phyloP scores from a whole-genome alignment of 163 green algal species.

The Trebouxiophyceae sp. region DNA sequence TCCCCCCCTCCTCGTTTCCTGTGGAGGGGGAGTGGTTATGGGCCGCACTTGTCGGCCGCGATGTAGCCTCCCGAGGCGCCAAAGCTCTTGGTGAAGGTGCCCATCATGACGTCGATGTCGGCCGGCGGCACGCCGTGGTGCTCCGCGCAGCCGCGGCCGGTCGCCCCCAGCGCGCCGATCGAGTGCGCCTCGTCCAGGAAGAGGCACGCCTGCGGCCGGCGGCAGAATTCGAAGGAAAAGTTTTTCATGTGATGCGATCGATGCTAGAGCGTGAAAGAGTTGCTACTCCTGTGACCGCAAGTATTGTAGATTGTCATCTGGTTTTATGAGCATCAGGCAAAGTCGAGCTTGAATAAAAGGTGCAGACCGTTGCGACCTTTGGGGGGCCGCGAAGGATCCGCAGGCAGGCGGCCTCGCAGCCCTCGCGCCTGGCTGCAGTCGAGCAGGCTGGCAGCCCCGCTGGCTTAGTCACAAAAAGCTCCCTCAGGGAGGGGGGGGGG shows the following conservation, averaged over 20 bases:
- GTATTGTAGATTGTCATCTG: too few relatives aligned
- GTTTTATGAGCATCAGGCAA: too few relatives aligned
- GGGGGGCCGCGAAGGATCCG: too few relatives aligned
- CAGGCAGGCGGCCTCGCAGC: neutral
- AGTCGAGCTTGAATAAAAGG: too few relatives aligned
- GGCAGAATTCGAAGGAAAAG: neutral
- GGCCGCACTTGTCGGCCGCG: slow-evolving; percentile 30
- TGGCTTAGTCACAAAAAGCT: neutral
- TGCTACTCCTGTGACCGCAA: too few relatives aligned
- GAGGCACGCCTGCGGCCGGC: slow-evolving; percentile 67
- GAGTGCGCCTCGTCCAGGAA: slow-evolving; percentile 98
- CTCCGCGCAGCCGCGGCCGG: slow-evolving; percentile 79
- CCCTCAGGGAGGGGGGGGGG: neutral
- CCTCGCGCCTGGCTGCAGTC: neutral
- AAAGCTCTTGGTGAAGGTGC: slow-evolving; percentile 97
- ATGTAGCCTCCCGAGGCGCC: slow-evolving; percentile 92
- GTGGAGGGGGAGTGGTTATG: neutral
- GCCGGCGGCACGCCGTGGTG: slow-evolving; percentile 78
- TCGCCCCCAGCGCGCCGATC: slow-evolving; percentile 80
- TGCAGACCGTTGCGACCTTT: too few relatives aligned
- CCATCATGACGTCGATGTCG: slow-evolving; percentile 98
- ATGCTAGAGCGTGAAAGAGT: neutral
- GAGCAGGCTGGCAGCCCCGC: neutral
- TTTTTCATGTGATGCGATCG: neutral
- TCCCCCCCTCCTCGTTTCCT: too few relatives aligned